A percentile compares a stretch with the other conserved stretches of the same genome.
Evolutionary conservation across 2,329 filamentous ascomycete genomes (phyloP).

Genomic region (Xenoacremonium recifei): DNA sequence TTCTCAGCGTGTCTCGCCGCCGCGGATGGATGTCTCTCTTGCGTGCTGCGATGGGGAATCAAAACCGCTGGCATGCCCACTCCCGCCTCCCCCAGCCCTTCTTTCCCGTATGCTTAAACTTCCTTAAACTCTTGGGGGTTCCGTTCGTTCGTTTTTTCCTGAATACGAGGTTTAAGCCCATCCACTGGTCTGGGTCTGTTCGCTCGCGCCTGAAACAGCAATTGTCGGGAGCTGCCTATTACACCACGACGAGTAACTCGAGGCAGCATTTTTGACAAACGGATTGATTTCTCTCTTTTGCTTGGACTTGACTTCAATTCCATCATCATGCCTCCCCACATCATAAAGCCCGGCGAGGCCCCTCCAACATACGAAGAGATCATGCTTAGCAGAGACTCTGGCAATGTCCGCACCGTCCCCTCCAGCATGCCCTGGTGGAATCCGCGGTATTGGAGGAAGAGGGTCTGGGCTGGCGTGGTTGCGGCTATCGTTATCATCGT

Average conservation of each 20-base stretch:
- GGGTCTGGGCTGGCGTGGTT: constrained; percentile 44
- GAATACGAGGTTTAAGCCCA: no score
- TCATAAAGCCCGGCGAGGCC: constrained; percentile 20
- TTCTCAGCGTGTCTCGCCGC: no score
- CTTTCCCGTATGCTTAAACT: no score
- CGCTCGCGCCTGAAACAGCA: background rate
- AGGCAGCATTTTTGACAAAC: no score
- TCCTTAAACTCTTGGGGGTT: no score
- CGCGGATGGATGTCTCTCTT: no score
- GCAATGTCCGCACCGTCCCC: constrained; percentile 19
- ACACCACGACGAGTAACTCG: no score
- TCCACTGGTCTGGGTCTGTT: background rate
- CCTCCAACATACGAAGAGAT: constrained; percentile 29
- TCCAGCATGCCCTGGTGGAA: constrained; percentile 41
- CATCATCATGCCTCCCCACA: background rate
- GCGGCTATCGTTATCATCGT: constrained; percentile 43
- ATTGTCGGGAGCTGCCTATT: background rate
- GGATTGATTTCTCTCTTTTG: background rate
- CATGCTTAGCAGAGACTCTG: constrained; percentile 15
- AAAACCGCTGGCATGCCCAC: constrained; percentile 1
- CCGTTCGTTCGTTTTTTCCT: no score
- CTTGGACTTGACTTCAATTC: background rate
- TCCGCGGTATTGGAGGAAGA: constrained; percentile 52
- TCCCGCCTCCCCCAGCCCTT: background rate
- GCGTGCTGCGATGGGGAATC: no score